phyloP scores from a whole-genome alignment of 2,329 filamentous ascomycete species.

The Neonectria neomacrospora region DNA sequence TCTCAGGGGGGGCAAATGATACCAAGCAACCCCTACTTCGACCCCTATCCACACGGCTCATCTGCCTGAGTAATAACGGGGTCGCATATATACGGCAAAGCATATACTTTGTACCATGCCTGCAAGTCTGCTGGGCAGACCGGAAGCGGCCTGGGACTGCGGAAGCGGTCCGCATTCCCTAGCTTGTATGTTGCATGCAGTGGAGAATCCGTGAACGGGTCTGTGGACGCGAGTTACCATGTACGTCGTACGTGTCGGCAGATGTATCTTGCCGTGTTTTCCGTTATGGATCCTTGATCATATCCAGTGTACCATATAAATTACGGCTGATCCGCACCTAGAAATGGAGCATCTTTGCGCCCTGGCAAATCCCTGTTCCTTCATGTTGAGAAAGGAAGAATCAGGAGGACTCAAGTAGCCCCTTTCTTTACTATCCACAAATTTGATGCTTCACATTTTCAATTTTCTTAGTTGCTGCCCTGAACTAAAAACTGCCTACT shows the following conservation, averaged over 20 bases:
- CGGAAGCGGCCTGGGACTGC: background rate
- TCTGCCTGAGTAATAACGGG: background rate
- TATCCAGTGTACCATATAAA: background rate
- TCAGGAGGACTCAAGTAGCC: too few relatives aligned
- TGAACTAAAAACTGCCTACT: too few relatives aligned
- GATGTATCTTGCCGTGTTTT: background rate
- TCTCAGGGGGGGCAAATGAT: background rate
- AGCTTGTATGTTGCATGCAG: background rate
- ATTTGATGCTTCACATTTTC: too few relatives aligned
- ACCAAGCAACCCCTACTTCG: background rate
- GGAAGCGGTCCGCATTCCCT: background rate
- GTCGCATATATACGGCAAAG: background rate
- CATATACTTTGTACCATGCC: background rate
- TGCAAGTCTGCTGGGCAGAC: background rate
- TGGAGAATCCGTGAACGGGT: background rate
- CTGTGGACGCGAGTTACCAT: background rate
- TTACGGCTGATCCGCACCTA: too few relatives aligned
- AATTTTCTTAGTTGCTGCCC: too few relatives aligned
- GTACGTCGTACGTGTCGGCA: background rate
- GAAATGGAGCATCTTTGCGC: too few relatives aligned
- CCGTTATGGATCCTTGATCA: background rate
- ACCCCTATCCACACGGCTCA: background rate
- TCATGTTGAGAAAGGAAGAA: too few relatives aligned
- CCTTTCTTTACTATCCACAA: too few relatives aligned
- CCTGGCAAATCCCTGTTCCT: too few relatives aligned